Evolutionary conservation across 2,329 filamentous ascomycete species (phyloP).

Genomic region (Bertia moriformis): DNA sequence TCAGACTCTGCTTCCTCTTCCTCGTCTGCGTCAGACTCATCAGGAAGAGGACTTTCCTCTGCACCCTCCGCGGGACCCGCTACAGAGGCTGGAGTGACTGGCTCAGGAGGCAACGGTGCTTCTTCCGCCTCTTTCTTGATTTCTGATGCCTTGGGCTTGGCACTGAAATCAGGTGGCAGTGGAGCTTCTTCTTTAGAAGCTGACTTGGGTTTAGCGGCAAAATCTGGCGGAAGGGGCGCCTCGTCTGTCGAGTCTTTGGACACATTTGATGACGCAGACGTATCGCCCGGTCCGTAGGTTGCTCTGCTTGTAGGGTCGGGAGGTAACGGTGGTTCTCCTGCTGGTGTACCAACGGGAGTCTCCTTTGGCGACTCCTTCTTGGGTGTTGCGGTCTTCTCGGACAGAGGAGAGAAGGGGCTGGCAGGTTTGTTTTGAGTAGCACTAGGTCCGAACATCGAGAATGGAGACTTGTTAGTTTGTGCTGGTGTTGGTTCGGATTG

Average conservation of each 20-base stretch:
- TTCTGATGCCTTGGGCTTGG: background rate
- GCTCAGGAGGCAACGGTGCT: slow-evolving; percentile 12
- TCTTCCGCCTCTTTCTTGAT: slow-evolving; percentile 5
- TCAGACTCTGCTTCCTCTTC: slow-evolving; percentile 1
- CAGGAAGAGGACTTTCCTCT: slow-evolving; percentile 4
- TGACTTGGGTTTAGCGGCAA: slow-evolving; percentile 4
- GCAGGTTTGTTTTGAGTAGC: slow-evolving; percentile 10
- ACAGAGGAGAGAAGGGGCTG: slow-evolving; percentile 12
- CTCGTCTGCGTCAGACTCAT: slow-evolving; percentile 3
- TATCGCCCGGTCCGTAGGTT: slow-evolving; percentile 27
- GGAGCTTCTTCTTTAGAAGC: background rate
- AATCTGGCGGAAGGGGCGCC: slow-evolving; percentile 18
- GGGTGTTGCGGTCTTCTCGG: slow-evolving; percentile 6
- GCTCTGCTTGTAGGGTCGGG: slow-evolving; percentile 29
- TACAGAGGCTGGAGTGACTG: slow-evolving; percentile 12
- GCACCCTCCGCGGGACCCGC: too few relatives aligned
- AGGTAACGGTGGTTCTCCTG: slow-evolving; percentile 25
- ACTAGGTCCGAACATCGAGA: slow-evolving; percentile 11
- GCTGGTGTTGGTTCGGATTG: slow-evolving; percentile 7
- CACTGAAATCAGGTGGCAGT: background rate
- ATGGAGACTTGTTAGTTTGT: slow-evolving; percentile 4
- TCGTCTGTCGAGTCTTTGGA: slow-evolving; percentile 16
- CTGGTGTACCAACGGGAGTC: slow-evolving; percentile 8
- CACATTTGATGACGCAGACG: slow-evolving; percentile 24
- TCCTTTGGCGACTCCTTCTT: slow-evolving; percentile 2